Evolutionary conservation across 202 grass and related monocot species (phyloP), one percentile per base, ranked within the genome.

Genomic region (Panicum virgatum): DNA sequence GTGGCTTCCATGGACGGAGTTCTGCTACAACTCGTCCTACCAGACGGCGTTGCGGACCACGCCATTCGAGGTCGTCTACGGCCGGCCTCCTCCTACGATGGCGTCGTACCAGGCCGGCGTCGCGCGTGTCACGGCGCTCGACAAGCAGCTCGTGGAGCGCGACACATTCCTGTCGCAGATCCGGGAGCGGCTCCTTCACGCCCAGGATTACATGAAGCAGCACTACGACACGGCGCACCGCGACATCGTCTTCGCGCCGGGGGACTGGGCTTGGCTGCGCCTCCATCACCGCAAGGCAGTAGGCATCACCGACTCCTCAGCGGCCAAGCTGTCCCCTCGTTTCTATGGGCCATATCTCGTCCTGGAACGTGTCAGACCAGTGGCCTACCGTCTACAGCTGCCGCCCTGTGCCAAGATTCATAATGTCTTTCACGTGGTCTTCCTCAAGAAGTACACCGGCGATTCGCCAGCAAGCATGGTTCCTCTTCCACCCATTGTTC

Each of bases 381-480:
- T 22, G 10, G 56, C 56, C 2, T 59, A 59, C 8, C 56, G 56
- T 0, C 56, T 59, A 2, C 23, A 27, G 3, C 23, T 59, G 2
- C 56, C 56, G 0, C 23, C 56, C 0, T 0, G 4, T 1, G 56
- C 23, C 0, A 3, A 9, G 10, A 59, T 66, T 5, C 53, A 57
- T 9, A 22, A 57, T 7, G 18, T 57, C 1, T 54, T 57, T 4
- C 53, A 25, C 7, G n/a, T 25, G 5, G n/a, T 2, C 0, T 7
- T 57, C 8, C 18, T 57, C 20, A 57, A 57, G n/a, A 57, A 25
- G 6, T 9, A 23, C 3, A 3, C 10, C 5, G 53, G n/a, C 1
- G 4, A 0, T 2, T 4, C 15, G 0, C 23, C 25, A 6, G 4
- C 11, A 1, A 20, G 20, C 0, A 2, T 14, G 0, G 1, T 29